A percentile compares a stretch with the other conserved stretches of the same genome.
Conservation (phyloP, 306 rosid genomes). For the Dalbergia cultrata region DNA sequence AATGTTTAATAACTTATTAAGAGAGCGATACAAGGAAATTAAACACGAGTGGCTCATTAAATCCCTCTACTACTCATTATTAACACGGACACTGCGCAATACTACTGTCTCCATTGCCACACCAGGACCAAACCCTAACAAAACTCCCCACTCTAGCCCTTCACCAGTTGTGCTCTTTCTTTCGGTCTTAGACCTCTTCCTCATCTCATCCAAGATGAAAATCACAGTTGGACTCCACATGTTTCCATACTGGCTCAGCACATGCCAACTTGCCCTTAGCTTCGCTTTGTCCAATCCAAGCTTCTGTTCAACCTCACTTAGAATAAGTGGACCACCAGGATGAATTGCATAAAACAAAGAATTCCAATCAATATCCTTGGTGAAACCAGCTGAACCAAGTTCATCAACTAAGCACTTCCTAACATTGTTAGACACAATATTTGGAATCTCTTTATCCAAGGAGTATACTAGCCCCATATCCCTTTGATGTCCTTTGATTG, state of each 20-base stretch:
- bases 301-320: slow-evolving; percentile 16
- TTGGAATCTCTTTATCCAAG: background rate
- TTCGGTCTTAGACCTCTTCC: slow-evolving; percentile 33
- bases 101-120: background rate
- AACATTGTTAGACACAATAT: background rate
- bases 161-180: slow-evolving; percentile 38
- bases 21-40: no score
- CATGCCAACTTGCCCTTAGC: slow-evolving; percentile 15
- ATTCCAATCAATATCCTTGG: slow-evolving; percentile 12
- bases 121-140: slow-evolving; percentile 30
- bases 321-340: slow-evolving; percentile 26
- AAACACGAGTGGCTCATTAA: no score
- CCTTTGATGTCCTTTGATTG: background rate
- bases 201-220: slow-evolving; percentile 44
- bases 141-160: slow-evolving; percentile 36
- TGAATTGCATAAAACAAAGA: slow-evolving; percentile 31
- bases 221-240: slow-evolving; percentile 35
- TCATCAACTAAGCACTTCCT: slow-evolving; percentile 7
- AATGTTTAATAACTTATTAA: no score
- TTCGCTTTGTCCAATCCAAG: slow-evolving; percentile 33
- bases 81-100: background rate
- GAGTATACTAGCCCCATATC: background rate
- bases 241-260: slow-evolving; percentile 39
- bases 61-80: background rate
- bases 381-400: background rate